These are phyloP conservation scores for Aspergillus sp. DNA, from an alignment of 2,329 filamentous ascomycete species.

Conservation along the genomic window DNA sequence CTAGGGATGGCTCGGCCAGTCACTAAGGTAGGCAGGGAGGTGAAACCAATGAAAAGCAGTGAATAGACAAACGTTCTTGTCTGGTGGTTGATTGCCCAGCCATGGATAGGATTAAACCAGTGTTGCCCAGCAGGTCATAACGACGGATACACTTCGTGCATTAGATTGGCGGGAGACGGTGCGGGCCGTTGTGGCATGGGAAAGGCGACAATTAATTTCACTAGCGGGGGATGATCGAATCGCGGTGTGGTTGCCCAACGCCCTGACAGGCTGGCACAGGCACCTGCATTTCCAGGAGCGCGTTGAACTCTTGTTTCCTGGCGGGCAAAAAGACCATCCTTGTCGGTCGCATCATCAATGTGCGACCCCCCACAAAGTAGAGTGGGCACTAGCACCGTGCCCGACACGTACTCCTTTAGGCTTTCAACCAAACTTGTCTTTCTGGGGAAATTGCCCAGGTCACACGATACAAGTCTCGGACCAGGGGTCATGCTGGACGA, in stretches of 20 bases:
- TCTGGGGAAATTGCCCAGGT: conserved; percentile 8
- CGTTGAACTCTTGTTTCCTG: conserved; percentile 14
- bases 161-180: conserved; percentile 32
- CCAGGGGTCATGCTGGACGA: not conserved
- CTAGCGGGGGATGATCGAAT: conserved; percentile 19
- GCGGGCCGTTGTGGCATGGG: conserved; percentile 29
- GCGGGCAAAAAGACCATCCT: not conserved
- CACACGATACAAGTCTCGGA: conserved; percentile 23
- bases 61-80: not conserved
- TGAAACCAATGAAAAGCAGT: not conserved
- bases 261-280: conserved; percentile 17
- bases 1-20: not conserved
- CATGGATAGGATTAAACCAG: too few species aligned
- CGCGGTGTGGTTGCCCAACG: conserved; percentile 21
- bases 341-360: conserved; percentile 6
- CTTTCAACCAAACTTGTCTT: not conserved
- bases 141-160: conserved; percentile 25
- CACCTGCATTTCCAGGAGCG: conserved; percentile 21
- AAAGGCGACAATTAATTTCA: conserved; percentile 19
- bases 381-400: not conserved
- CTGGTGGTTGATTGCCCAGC: conserved; percentile 2
- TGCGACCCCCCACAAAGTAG: not conserved
- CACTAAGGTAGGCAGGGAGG: not conserved
- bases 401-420: not conserved
- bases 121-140: not conserved